Evolutionary conservation across 768 basidiomycete species (phyloP), one percentile per base, ranked within the genome.

Genomic region (Lactarius hengduanensis): DNA sequence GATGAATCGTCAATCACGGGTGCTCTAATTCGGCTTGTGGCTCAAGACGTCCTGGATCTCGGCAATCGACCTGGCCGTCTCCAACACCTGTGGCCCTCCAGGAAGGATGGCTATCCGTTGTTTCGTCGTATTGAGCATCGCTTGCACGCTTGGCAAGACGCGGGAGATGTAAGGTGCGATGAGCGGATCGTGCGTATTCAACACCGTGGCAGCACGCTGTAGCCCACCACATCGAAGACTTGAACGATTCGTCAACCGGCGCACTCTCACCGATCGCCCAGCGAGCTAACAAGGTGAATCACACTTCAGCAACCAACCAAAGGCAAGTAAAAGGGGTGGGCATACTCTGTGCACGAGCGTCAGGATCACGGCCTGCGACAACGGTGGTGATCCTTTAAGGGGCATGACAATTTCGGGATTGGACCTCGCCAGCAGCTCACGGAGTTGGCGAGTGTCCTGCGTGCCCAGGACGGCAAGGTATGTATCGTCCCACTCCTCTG

Each of bases 161-260:
- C 91, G 88, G 26, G 88, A 86, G 62, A 90, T 85, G 75, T 92
- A 94, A 62, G 91, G 88, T 26, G 89, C 83, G 71, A 93, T 92
- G 40, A 92, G 81, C 69, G 89, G 89, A 76, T 93, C 90, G 72
- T 86, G 87, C 59, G 91, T 87, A 73, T 89, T 89, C 69, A 94
- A 82, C 38, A 87, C 80, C 16, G 83, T 79, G 8, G 90, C 80
- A 43, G 89, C 82, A 63, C 92, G 87, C 73, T 93, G 90, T 70
- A 94, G 78, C 92, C n/a, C 92, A 94, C 91, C 92, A 93, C 64
- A 94, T 78, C 8, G 89, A 85, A 16, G 83, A 85, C 77, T 92
- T 92, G 83, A 92, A 93, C 6, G 83, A 76, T 71, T 94, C 92
- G 67, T 94, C 92, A 57, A 83, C 81, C 11, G 92, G 90, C 7